Evolutionary conservation across 2,329 filamentous ascomycete genomes (phyloP).

Genomic region (Trichoderma brevicompactum): DNA sequence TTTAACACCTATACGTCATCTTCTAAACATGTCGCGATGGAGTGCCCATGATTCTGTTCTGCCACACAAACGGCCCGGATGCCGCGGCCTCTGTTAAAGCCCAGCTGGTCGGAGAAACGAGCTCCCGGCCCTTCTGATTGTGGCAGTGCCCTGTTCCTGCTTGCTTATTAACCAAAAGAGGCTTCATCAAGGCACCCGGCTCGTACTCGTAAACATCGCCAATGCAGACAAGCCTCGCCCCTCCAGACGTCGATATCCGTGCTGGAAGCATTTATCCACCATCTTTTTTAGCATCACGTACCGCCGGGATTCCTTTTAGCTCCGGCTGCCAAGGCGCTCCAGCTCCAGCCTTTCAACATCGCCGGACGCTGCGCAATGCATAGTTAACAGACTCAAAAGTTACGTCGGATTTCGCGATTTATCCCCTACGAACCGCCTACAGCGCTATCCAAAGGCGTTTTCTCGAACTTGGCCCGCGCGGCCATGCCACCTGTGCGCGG

Average conservation of each 20-base stretch:
- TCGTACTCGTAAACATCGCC: slow-evolving; percentile 27
- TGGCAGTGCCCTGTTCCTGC: slow-evolving; percentile 1
- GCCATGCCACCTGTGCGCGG: slow-evolving; percentile 40
- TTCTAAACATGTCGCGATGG: too few species aligned
- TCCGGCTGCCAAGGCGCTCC: slow-evolving; percentile 1
- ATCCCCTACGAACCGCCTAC: slow-evolving; percentile 2
- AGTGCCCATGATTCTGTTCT: too few species aligned
- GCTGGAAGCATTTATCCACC: slow-evolving; percentile 7
- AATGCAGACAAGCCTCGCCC: slow-evolving; percentile 15
- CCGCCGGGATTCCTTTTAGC: neutral
- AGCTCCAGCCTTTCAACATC: slow-evolving; percentile 29
- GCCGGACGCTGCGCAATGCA: slow-evolving; percentile 27
- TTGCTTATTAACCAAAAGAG: slow-evolving; percentile 20
- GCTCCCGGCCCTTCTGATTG: slow-evolving; percentile 6
- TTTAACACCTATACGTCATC: neutral
- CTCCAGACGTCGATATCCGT: slow-evolving; percentile 21
- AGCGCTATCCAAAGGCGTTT: slow-evolving; percentile 8
- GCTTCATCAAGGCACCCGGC: neutral
- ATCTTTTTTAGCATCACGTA: slow-evolving; percentile 11
- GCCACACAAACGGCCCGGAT: neutral
- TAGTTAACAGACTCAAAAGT: neutral
- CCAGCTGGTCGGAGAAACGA: slow-evolving; percentile 21
- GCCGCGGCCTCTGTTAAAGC: neutral
- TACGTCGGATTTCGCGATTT: slow-evolving; percentile 5
- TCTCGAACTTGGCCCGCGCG: slow-evolving; percentile 34